These are phyloP conservation scores for Medicago truncatula DNA, from an alignment of 306 rosid species.

Conservation along the genomic window DNA sequence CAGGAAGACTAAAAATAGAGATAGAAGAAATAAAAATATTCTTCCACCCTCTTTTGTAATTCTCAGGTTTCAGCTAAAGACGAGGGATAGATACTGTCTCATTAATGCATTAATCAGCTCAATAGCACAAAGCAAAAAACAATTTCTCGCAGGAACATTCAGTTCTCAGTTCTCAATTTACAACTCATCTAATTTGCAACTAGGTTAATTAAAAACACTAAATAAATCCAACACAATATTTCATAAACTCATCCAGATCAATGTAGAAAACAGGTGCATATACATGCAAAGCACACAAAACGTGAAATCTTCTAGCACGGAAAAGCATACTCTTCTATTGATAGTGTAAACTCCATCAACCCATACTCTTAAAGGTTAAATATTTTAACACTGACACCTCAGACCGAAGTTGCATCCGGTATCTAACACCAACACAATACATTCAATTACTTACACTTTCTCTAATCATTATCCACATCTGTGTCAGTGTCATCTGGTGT, in stretches of 20 bases:
- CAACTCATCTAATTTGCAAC: neutral
- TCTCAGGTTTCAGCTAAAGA: neutral
- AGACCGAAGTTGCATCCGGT: too few relatives aligned
- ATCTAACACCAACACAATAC: too few relatives aligned
- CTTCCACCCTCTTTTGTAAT: neutral
- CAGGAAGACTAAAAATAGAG: constrained; percentile 22
- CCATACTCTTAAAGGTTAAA: neutral
- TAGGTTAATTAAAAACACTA: constrained; percentile 8
- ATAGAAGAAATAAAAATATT: constrained; percentile 23
- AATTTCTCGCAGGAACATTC: constrained; percentile 9
- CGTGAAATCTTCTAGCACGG: too few relatives aligned
- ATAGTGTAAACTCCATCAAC: constrained; percentile 11
- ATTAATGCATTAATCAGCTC: constrained; percentile 21
- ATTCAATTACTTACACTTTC: too few relatives aligned
- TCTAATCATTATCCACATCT: too few relatives aligned
- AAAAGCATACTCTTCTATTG: constrained; percentile 11
- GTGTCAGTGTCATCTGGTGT: too few relatives aligned
- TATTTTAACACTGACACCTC: neutral
- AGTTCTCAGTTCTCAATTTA: constrained; percentile 5
- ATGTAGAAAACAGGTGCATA: too few relatives aligned
- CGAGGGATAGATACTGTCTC: neutral
- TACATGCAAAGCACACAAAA: too few relatives aligned
- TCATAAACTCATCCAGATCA: constrained; percentile 6
- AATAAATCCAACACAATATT: neutral
- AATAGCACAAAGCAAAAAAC: neutral